Percentiles rank a stretch among this genome's conserved stretches.
Evolutionary conservation across 495 filamentous ascomycete genomes (phyloP).

Genomic region (Xylaria nigripes): DNA sequence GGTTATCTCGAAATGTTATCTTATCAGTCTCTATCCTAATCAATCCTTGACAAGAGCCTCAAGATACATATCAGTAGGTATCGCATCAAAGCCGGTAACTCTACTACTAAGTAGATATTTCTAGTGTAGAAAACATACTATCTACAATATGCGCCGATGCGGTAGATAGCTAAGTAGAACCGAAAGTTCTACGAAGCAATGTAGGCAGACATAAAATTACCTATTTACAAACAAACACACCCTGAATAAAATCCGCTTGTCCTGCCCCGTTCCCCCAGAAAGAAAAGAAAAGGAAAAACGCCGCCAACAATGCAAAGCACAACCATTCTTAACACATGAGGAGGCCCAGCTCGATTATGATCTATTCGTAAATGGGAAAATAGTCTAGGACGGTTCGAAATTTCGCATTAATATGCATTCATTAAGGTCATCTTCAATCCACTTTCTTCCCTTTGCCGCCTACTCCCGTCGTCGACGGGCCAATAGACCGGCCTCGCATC

Average conservation of each 20-base stretch:
- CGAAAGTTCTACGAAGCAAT: not conserved
- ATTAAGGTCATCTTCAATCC: slow-evolving; percentile 17
- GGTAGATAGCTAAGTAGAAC: not conserved
- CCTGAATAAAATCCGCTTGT: slow-evolving; percentile 5
- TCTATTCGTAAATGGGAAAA: slow-evolving; percentile 10
- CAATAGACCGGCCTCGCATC: slow-evolving; percentile 20
- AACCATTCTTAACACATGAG: slow-evolving; percentile 9
- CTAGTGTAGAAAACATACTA: too few relatives aligned
- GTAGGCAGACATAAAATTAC: not conserved
- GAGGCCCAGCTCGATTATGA: slow-evolving; percentile 2
- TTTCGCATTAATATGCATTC: too few relatives aligned
- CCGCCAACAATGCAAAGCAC: slow-evolving; percentile 23
- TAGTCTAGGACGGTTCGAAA: slow-evolving; percentile 3
- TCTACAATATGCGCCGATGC: too few relatives aligned
- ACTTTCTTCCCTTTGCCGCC: slow-evolving; percentile 29
- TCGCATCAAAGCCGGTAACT: too few relatives aligned
- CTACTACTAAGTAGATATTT: too few relatives aligned
- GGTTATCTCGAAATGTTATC: too few relatives aligned
- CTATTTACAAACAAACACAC: slow-evolving; percentile 7
- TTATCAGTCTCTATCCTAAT: too few relatives aligned
- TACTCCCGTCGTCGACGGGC: not conserved
- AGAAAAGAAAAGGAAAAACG: slow-evolving; percentile 13
- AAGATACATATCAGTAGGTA: too few relatives aligned
- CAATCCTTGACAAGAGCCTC: too few relatives aligned
- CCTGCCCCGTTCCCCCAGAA: not conserved